phyloP scores from a whole-genome alignment of 2,329 filamentous ascomycete genomes.

The Botrytis fabae region DNA sequence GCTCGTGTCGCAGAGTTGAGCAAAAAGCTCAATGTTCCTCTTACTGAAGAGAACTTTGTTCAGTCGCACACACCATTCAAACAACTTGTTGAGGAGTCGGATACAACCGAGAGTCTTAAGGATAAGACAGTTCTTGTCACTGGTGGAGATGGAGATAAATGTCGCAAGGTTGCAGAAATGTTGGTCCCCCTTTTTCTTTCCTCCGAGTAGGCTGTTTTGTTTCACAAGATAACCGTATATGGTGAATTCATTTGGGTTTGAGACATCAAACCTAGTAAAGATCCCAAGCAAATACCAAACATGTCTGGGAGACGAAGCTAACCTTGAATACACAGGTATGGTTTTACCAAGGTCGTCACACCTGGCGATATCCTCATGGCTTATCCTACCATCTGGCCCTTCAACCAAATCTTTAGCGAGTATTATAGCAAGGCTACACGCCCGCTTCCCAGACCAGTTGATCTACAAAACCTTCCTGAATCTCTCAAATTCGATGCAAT shows the following conservation, averaged over 20 bases:
- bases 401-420: slow-evolving; percentile 64
- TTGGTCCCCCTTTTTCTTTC: slow-evolving; percentile 37
- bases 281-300: neutral
- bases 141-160: slow-evolving; percentile 51
- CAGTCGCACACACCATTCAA: slow-evolving; percentile 91
- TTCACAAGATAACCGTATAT: neutral
- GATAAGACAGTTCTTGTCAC: slow-evolving; percentile 73
- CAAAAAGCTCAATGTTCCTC: slow-evolving; percentile 60
- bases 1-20: slow-evolving; percentile 71
- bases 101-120: slow-evolving; percentile 52
- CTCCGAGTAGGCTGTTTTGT: neutral
- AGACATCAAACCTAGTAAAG: neutral
- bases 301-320: slow-evolving; percentile 17
- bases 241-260: neutral
- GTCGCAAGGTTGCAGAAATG: slow-evolving; percentile 63
- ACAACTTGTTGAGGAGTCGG: slow-evolving; percentile 62
- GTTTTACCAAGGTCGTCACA: slow-evolving; percentile 79
- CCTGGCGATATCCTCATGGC: slow-evolving; percentile 79
- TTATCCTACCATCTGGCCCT: slow-evolving; percentile 78
- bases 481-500: slow-evolving; percentile 81
- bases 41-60: slow-evolving; percentile 72
- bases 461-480: slow-evolving; percentile 47
- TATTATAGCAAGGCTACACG: slow-evolving; percentile 61
- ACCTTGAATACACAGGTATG: slow-evolving; percentile 51
- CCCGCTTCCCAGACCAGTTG: slow-evolving; percentile 53